Evolutionary conservation across 2,329 filamentous ascomycete genomes (phyloP).

Genomic region (Cercospora sp.): DNA sequence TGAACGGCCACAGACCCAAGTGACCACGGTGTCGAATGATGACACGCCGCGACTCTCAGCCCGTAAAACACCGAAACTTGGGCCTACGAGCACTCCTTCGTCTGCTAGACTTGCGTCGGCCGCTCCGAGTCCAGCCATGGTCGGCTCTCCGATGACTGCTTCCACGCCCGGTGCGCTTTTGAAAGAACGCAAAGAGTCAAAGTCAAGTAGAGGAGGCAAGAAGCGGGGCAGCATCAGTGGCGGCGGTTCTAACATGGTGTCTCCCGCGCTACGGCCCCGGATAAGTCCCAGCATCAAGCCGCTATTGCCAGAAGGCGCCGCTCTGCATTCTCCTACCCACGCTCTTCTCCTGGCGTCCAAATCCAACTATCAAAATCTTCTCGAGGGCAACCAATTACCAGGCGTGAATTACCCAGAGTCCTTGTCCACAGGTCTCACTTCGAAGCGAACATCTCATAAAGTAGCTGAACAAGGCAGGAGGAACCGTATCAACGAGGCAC

Average conservation of each 20-base stretch:
- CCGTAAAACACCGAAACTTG: conserved; percentile 65
- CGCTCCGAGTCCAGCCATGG: conserved; percentile 53
- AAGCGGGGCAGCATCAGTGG: conserved; percentile 63
- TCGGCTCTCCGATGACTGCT: conserved; percentile 53
- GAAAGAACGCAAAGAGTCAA: conserved; percentile 40
- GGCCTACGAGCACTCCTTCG: conserved; percentile 54
- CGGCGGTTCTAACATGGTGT: conserved; percentile 71
- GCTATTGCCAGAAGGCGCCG: conserved; percentile 66
- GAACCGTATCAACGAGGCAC: conserved; percentile 90
- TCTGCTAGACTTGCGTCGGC: conserved; percentile 42
- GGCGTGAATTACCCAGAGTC: conserved; percentile 75
- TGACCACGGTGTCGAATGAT: conserved; percentile 43
- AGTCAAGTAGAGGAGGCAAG: conserved; percentile 52
- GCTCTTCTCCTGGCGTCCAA: conserved; percentile 85
- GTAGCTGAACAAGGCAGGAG: conserved; percentile 93
- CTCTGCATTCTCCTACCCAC: conserved; percentile 58
- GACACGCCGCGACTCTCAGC: conserved; percentile 64
- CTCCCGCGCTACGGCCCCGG: conserved; percentile 80
- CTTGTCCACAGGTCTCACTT: conserved; percentile 88
- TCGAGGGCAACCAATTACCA: conserved; percentile 82
- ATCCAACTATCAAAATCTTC: conserved; percentile 96
- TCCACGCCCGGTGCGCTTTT: conserved; percentile 36
- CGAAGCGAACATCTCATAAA: conserved; percentile 96
- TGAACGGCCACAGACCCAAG: conserved; percentile 51
- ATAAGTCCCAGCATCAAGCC: conserved; percentile 96